These are phyloP conservation scores for Eucalyptus viminalis DNA, from an alignment of 345 rosid genomes.

Conservation along the genomic window DNA sequence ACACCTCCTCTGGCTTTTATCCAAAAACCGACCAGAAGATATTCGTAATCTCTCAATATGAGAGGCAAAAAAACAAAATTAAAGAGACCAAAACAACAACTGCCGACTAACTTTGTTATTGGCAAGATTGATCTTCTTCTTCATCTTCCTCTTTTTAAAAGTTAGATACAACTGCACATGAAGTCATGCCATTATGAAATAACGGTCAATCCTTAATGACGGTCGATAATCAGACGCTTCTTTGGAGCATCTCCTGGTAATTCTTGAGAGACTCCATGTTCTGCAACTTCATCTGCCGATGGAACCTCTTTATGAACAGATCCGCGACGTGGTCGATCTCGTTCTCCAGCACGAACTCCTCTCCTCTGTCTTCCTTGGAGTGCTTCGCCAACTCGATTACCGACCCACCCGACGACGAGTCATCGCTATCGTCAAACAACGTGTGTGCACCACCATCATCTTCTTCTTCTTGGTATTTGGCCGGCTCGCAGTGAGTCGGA, in stretches of 20 bases:
- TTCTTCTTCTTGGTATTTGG: background rate
- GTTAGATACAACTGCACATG: background rate
- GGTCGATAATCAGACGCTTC: background rate
- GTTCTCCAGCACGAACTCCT: conserved; percentile 68
- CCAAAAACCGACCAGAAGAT: background rate
- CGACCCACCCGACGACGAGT: conserved; percentile 29
- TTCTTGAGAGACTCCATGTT: conserved; percentile 48
- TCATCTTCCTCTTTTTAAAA: background rate
- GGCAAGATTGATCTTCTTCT: background rate
- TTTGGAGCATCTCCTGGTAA: conserved; percentile 11
- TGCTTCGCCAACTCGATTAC: conserved; percentile 69
- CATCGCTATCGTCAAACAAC: conserved; percentile 1
- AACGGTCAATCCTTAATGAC: background rate
- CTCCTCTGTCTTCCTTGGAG: conserved; percentile 44
- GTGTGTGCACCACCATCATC: conserved; percentile 6
- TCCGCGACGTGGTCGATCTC: conserved; percentile 80
- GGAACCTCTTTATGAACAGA: conserved; percentile 60
- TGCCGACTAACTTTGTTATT: background rate
- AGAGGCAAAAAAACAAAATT: background rate
- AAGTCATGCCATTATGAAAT: background rate
- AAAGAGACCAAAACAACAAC: background rate
- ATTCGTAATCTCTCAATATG: background rate
- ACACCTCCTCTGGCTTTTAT: background rate
- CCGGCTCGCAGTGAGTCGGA: background rate
- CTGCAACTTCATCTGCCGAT: conserved; percentile 66